phyloP scores from a whole-genome alignment of 2,329 filamentous ascomycete species.

The Chaetomium olivaceum region DNA sequence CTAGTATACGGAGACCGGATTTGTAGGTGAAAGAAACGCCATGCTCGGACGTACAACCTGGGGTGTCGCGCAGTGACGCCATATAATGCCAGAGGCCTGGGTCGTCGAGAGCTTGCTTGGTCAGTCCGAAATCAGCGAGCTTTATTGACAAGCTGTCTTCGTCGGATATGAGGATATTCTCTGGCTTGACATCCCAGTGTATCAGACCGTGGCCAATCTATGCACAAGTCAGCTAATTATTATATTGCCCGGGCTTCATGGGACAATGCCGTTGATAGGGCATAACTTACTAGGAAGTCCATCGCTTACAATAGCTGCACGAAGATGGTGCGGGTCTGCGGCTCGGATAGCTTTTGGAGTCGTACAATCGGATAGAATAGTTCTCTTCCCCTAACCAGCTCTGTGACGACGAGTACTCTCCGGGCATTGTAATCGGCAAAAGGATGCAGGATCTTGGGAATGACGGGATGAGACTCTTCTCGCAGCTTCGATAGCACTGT shows the following conservation, averaged over 20 bases:
- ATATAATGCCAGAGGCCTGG: neutral
- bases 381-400: neutral
- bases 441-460: neutral
- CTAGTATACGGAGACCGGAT: neutral
- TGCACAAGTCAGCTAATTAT: neutral
- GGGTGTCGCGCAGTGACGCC: neutral
- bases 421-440: neutral
- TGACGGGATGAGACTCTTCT: neutral
- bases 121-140: neutral
- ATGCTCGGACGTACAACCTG: neutral
- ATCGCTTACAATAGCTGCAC: neutral
- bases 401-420: neutral
- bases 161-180: neutral
- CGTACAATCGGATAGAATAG: neutral
- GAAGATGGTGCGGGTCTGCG: neutral
- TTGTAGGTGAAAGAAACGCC: neutral
- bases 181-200: neutral
- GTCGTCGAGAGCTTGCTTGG: neutral
- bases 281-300: neutral
- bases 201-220: neutral
- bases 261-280: too few relatives aligned
- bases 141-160: neutral
- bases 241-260: neutral
- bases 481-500: neutral
- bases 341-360: neutral